phyloP scores from a whole-genome alignment of 2,329 filamentous ascomycete species.

The Fusarium pseudograminearum region DNA sequence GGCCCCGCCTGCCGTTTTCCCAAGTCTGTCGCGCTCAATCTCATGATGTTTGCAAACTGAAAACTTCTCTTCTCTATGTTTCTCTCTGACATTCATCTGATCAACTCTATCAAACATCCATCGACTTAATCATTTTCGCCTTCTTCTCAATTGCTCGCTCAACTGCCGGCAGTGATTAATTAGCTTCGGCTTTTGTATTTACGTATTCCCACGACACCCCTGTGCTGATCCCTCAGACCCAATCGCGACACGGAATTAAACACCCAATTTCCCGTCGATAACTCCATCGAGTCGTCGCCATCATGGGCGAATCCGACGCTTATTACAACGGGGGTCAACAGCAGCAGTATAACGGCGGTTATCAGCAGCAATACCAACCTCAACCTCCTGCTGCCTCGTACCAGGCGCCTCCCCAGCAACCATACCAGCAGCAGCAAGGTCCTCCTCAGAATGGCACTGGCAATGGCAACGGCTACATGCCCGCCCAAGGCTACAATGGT shows the following conservation, averaged over 20 bases:
- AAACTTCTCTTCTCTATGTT: not conserved
- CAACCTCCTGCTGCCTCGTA: slow-evolving; percentile 43
- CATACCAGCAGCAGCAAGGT: slow-evolving; percentile 41
- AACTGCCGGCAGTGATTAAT: slow-evolving; percentile 11
- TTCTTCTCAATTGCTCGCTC: not conserved
- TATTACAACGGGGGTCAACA: slow-evolving; percentile 49
- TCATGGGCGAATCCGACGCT: slow-evolving; percentile 53
- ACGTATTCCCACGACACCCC: slow-evolving; percentile 10
- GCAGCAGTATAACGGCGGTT: slow-evolving; percentile 40
- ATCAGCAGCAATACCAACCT: slow-evolving; percentile 47
- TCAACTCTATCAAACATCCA: not conserved
- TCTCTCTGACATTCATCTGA: not conserved
- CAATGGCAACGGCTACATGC: slow-evolving; percentile 49
- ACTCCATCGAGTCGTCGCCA: slow-evolving; percentile 16
- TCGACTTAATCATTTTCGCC: not conserved
- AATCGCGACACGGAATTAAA: slow-evolving; percentile 4
- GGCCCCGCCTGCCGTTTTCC: slow-evolving; percentile 24
- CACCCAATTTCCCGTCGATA: not conserved
- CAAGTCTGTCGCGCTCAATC: not conserved
- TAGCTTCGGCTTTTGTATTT: slow-evolving; percentile 4
- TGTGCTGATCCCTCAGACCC: slow-evolving; percentile 33
- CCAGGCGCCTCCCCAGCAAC: slow-evolving; percentile 42
- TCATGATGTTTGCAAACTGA: slow-evolving; percentile 1
- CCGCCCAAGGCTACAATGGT: slow-evolving; percentile 53
- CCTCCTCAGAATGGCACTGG: slow-evolving; percentile 41